phyloP scores from a whole-genome alignment of 192 early-diverging fungal species.

The Fimicolochytrium jonesii region DNA sequence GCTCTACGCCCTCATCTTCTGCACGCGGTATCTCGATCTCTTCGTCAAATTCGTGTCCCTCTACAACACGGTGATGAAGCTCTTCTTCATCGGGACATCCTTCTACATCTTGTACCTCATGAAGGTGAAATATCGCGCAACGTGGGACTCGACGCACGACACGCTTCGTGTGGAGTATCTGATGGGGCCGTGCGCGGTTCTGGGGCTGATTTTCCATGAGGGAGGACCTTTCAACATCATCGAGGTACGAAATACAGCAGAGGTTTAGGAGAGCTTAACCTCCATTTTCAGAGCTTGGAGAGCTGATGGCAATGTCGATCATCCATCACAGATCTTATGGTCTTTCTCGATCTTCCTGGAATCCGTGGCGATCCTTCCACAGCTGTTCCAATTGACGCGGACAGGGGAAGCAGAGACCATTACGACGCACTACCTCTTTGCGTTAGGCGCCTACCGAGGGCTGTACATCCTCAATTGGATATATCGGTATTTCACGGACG shows the following conservation, averaged over 20 bases:
- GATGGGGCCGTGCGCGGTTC: constrained; percentile 59
- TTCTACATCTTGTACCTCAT: constrained; percentile 90
- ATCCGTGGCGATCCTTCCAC: constrained; percentile 94
- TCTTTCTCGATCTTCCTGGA: constrained; percentile 97
- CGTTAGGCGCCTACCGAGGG: constrained; percentile 86
- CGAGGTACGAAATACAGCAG: too few species aligned
- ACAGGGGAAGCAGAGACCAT: constrained; percentile 99
- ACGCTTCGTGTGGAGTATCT: constrained; percentile 89
- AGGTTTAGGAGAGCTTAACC: too few species aligned
- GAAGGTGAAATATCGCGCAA: constrained; percentile 76
- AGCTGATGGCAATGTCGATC: too few species aligned
- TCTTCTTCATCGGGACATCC: constrained; percentile 85
- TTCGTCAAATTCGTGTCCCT: constrained; percentile 67
- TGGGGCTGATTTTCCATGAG: constrained; percentile 74
- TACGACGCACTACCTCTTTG: constrained; percentile 98
- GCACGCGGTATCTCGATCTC: constrained; percentile 93
- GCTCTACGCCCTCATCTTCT: constrained; percentile 86
- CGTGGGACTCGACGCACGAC: constrained; percentile 89
- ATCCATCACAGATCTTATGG: constrained; percentile 96
- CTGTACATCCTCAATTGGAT: constrained; percentile 95
- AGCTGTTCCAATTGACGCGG: constrained; percentile 94
- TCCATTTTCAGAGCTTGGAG: too few species aligned
- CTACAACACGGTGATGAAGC: constrained; percentile 94
- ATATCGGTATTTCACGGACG: constrained; percentile 75
- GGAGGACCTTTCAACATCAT: constrained; percentile 50